These are phyloP conservation scores for Pezicula carpinea DNA, from an alignment of 2,329 filamentous ascomycete species.

Conservation along the genomic window DNA sequence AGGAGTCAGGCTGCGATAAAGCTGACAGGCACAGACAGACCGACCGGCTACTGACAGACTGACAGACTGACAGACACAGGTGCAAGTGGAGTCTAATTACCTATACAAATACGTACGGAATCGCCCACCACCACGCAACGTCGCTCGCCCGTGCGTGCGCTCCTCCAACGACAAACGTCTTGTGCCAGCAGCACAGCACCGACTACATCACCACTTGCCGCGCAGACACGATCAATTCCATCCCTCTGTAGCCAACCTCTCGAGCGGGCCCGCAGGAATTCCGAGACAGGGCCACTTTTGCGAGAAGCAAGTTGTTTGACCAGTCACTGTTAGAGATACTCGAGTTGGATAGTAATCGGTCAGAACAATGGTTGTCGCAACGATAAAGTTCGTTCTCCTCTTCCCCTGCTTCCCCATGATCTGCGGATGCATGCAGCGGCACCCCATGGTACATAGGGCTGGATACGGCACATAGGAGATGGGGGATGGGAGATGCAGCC, in stretches of 20 bases:
- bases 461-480: slow-evolving; percentile 2
- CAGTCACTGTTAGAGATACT: background rate
- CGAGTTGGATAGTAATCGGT: slow-evolving; percentile 3
- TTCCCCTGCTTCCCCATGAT: slow-evolving; percentile 6
- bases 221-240: background rate
- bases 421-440: slow-evolving; percentile 1
- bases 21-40: background rate
- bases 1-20: background rate
- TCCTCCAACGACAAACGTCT: background rate
- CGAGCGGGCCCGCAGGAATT: background rate
- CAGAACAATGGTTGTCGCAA: slow-evolving; percentile 47
- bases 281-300: too few species aligned
- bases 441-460: background rate
- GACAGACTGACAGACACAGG: background rate
- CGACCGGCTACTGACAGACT: too few species aligned
- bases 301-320: background rate
- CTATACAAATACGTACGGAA: background rate
- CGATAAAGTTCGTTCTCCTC: slow-evolving; percentile 51
- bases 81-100: slow-evolving; percentile 1
- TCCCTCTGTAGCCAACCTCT: background rate
- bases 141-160: background rate
- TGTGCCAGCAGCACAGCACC: background rate
- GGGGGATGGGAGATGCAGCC: background rate
- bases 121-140: background rate
- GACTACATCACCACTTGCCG: slow-evolving; percentile 1